These are phyloP conservation scores for Iberis amara DNA, from an alignment of 441 rosid species.

Conservation along the genomic window DNA sequence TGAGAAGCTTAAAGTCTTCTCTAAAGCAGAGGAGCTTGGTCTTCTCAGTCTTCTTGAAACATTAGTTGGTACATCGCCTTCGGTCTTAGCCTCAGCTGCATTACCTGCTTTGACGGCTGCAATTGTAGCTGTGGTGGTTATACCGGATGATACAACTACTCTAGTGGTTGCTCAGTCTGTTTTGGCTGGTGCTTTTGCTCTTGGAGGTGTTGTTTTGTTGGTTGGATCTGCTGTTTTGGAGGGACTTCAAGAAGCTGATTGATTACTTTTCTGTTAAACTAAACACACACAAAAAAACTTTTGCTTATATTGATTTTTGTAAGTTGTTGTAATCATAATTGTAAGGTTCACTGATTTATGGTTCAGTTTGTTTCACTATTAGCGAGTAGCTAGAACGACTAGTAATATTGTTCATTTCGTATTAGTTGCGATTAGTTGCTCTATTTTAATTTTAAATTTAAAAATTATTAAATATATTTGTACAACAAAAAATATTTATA, in stretches of 20 bases:
- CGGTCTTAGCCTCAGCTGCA: constrained; percentile 66
- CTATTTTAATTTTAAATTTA: no score
- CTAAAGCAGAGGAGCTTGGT: constrained; percentile 86
- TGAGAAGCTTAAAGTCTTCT: constrained; percentile 72
- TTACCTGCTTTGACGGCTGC: constrained; percentile 70
- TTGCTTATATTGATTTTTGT: constrained; percentile 10
- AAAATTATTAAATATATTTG: no score
- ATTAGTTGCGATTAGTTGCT: no score
- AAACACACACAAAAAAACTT: constrained; percentile 1
- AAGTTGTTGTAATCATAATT: background rate
- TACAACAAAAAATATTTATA: no score
- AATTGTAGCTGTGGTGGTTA: constrained; percentile 50
- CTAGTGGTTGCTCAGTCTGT: constrained; percentile 59
- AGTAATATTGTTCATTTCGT: no score
- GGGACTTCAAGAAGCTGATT: constrained; percentile 85
- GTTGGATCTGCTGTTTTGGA: constrained; percentile 71
- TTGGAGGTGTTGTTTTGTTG: constrained; percentile 64
- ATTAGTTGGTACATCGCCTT: constrained; percentile 51
- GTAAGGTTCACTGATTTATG: no score
- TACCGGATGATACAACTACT: constrained; percentile 75
- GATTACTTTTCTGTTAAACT: constrained; percentile 26
- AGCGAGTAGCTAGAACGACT: no score
- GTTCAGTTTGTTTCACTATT: no score
- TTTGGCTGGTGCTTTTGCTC: constrained; percentile 54
- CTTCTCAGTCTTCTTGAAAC: constrained; percentile 75